Percentiles rank a stretch among this genome's conserved stretches.
Evolutionary conservation across 2,329 filamentous ascomycete species (phyloP).

Genomic region (Penicillium vulpinum): DNA sequence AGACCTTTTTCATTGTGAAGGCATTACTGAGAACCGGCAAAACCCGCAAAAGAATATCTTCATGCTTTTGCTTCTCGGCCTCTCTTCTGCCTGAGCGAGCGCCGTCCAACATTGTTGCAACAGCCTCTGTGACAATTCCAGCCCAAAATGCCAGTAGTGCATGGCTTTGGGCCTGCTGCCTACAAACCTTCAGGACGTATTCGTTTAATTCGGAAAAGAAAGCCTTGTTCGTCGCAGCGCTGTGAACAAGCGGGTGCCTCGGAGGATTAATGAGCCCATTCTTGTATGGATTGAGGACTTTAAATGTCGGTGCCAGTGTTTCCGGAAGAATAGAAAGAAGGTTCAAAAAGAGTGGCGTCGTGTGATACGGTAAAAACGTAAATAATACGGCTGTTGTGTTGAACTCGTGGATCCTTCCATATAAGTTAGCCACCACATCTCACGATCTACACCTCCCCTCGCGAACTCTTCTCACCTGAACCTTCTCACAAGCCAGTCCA

Average conservation of each 20-base stretch:
- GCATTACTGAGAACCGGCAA: conserved; percentile 73
- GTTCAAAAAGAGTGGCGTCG: conserved; percentile 78
- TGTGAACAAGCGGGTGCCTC: conserved; percentile 77
- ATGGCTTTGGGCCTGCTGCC: conserved; percentile 70
- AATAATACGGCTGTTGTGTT: conserved; percentile 77
- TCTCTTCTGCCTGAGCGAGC: conserved; percentile 72
- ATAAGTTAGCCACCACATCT: conserved; percentile 21
- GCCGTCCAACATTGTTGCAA: conserved; percentile 77
- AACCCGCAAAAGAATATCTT: conserved; percentile 70
- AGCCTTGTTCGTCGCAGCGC: conserved; percentile 72
- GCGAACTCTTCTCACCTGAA: conserved; percentile 65
- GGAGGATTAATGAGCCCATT: conserved; percentile 74
- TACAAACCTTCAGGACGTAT: conserved; percentile 74
- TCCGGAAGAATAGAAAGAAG: conserved; percentile 83
- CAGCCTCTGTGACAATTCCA: conserved; percentile 78
- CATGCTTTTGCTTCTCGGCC: conserved; percentile 76
- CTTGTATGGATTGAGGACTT: conserved; percentile 84
- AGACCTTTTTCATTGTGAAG: conserved; percentile 70
- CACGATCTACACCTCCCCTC: background rate
- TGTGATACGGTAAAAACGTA: conserved; percentile 91
- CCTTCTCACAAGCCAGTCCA: conserved; percentile 91
- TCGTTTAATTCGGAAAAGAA: conserved; percentile 77
- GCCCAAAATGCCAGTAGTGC: conserved; percentile 88
- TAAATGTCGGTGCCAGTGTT: conserved; percentile 70
- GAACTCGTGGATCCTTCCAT: conserved; percentile 77